Conservation (phyloP, 257 asterid species). For the Solanum tacnaense region DNA sequence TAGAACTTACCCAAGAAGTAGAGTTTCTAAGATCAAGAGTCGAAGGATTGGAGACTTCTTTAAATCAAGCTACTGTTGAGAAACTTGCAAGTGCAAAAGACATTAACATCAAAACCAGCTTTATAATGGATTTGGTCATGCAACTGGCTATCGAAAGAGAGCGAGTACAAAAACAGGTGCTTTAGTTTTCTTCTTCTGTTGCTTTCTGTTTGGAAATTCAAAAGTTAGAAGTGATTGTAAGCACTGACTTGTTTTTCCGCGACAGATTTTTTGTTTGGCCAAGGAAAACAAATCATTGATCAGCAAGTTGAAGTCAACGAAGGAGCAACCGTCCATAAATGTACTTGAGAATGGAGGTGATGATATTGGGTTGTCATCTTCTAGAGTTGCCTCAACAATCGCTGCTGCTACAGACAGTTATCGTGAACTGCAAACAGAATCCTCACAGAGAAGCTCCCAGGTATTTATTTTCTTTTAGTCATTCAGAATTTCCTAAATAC, state of each 20-base stretch:
- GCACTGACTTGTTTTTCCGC: neutral
- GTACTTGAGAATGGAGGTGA: constrained; percentile 4
- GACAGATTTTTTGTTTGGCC: constrained; percentile 48
- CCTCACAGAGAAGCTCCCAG: constrained; percentile 23
- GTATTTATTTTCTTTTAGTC: constrained; percentile 11
- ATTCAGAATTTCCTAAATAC: neutral
- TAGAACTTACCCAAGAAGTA: constrained; percentile 50
- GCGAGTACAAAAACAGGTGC: constrained; percentile 64
- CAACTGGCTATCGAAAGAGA: constrained; percentile 74
- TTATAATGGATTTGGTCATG: constrained; percentile 61
- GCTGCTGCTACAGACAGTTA: constrained; percentile 11
- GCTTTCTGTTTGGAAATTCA: neutral
- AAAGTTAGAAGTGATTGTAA: neutral
- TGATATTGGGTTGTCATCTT: constrained; percentile 7
- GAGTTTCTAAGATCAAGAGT: constrained; percentile 33
- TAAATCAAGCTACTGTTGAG: constrained; percentile 39
- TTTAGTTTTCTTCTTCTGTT: neutral
- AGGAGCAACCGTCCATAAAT: constrained; percentile 12
- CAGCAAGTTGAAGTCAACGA: constrained; percentile 20
- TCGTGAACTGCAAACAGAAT: constrained; percentile 18
- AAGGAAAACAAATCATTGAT: constrained; percentile 62
- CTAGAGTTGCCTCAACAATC: constrained; percentile 12
- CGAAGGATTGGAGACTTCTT: constrained; percentile 38
- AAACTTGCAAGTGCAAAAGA: constrained; percentile 50
- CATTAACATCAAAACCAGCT: constrained; percentile 37